Base-by-base conservation (phyloP, 306 rosid genomes). In the Styphnolobium japonicum region DNA sequence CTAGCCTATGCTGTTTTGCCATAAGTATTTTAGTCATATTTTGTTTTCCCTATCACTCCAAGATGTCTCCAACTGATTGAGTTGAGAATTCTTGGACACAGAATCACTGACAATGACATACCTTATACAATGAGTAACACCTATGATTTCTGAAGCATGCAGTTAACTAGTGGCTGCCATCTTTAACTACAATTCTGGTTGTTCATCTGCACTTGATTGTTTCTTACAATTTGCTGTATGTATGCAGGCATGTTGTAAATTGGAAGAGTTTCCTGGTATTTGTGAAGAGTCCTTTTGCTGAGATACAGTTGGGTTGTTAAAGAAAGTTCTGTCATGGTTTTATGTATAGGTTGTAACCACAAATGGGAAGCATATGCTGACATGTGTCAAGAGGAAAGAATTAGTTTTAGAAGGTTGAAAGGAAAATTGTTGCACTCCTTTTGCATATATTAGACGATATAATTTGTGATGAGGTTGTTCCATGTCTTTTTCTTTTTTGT, bases 171-270 rank as follows among this genome's bases (percentile, higher is more conserved):
- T 40, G 60, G 33, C 7, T 57, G 31, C 73, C 63, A n/a, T n/a
- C n/a, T 68, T 64, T 21, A 45, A 46, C 75, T 45, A 63, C 56
- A 85, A 68, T 39, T 56, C 63, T 23, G 61, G 56, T 34, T 74
- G 34, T 52, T 22, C 43, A 10, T 67, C 33, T 73, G 29, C 48
- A 48, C 37, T 42, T 36, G 66, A 72, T 14, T 46, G 80, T 15
- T 71, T 76, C 87, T 83, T 43, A 52, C 42, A 60, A 43, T 40
- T 48, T 75, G 34, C 83, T 55, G 25, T 33, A 7, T 16, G 78
- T 75, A 36, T 77, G 80, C 85, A 92, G 88, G 85, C 25, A 80
- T 73, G 88, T 34, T 75, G 88, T 77, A 77, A 70, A 80, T 61
- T 75, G 86, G 71, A 77, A n/a, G n/a, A 9, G 83, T 66, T 74